These are phyloP conservation scores for Clarireedia paspali DNA, from an alignment of 2,329 filamentous ascomycete species.

Conservation along the genomic window DNA sequence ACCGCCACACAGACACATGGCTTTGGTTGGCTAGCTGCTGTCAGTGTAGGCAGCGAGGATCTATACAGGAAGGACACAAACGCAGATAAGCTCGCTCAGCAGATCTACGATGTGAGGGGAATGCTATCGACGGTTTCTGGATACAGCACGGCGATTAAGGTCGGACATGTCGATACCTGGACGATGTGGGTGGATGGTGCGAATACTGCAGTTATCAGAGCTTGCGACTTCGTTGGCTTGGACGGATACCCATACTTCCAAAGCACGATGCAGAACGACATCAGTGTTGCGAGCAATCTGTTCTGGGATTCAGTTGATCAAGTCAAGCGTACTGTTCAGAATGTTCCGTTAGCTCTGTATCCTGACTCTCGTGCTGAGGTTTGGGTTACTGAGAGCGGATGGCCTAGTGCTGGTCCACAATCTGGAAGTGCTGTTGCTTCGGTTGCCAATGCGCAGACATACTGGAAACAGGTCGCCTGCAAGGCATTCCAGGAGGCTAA, in stretches of 20 bases:
- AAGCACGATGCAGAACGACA: constrained; percentile 45
- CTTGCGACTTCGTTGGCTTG: constrained; percentile 56
- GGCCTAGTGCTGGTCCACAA: constrained; percentile 48
- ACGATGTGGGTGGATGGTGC: constrained; percentile 51
- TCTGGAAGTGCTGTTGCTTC: constrained; percentile 48
- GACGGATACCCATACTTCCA: constrained; percentile 64
- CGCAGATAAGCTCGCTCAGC: neutral
- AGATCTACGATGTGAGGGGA: constrained; percentile 43
- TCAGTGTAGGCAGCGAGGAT: constrained; percentile 61
- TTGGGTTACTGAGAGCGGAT: constrained; percentile 60
- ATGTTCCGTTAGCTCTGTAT: constrained; percentile 27
- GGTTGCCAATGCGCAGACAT: constrained; percentile 51
- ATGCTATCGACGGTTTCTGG: constrained; percentile 41
- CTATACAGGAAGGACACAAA: constrained; percentile 48
- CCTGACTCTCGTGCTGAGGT: constrained; percentile 38
- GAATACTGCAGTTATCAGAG: constrained; percentile 53
- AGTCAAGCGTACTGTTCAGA: constrained; percentile 28
- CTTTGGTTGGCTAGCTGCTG: constrained; percentile 48
- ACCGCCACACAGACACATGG: constrained; percentile 48
- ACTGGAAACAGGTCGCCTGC: constrained; percentile 57
- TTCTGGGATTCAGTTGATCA: constrained; percentile 38
- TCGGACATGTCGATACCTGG: constrained; percentile 65
- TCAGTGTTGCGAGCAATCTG: constrained; percentile 45
- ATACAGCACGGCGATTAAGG: constrained; percentile 41
- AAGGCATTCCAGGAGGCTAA: constrained; percentile 44